phyloP scores from a whole-genome alignment of 192 early-diverging fungal genomes.

The Coemansia sp. region DNA sequence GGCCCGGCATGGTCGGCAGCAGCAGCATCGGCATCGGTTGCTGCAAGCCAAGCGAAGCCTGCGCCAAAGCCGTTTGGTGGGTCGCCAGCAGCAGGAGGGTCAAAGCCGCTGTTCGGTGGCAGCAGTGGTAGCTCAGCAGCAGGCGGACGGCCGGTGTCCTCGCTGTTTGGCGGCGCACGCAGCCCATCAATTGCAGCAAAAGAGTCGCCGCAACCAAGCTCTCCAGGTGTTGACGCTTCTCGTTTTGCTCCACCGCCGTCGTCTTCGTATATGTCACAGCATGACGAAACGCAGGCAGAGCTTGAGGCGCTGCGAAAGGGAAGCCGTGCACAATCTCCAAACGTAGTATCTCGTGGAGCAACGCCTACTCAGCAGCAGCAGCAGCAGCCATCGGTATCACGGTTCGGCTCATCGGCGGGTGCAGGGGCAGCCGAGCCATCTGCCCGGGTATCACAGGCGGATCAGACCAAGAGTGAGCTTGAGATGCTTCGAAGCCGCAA shows the following conservation, averaged over 20 bases:
- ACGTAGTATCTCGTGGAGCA: slow-evolving; percentile 18
- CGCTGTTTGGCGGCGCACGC: slow-evolving; percentile 19
- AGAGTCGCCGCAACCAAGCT: slow-evolving; percentile 10
- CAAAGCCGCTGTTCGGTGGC: slow-evolving; percentile 20
- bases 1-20: slow-evolving; percentile 24
- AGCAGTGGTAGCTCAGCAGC: slow-evolving; percentile 2
- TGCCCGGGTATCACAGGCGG: slow-evolving; percentile 39
- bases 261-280: slow-evolving; percentile 33
- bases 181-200: slow-evolving; percentile 15
- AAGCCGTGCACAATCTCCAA: slow-evolving; percentile 39
- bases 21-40: slow-evolving; percentile 7
- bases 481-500: slow-evolving; percentile 54
- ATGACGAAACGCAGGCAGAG: slow-evolving; percentile 52
- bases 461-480: slow-evolving; percentile 54
- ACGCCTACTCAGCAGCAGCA: slow-evolving; percentile 4
- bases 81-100: not conserved
- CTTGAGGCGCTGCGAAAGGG: slow-evolving; percentile 53
- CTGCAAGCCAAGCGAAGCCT: not conserved
- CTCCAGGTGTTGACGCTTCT: slow-evolving; percentile 14
- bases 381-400: slow-evolving; percentile 23
- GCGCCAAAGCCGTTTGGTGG: slow-evolving; percentile 9
- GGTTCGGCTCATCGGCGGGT: slow-evolving; percentile 15
- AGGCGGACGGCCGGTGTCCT: slow-evolving; percentile 31
- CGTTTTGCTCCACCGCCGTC: slow-evolving; percentile 1
- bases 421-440: slow-evolving; percentile 32